phyloP scores from a whole-genome alignment of 345 rosid genomes.

The Hypericum perforatum region DNA sequence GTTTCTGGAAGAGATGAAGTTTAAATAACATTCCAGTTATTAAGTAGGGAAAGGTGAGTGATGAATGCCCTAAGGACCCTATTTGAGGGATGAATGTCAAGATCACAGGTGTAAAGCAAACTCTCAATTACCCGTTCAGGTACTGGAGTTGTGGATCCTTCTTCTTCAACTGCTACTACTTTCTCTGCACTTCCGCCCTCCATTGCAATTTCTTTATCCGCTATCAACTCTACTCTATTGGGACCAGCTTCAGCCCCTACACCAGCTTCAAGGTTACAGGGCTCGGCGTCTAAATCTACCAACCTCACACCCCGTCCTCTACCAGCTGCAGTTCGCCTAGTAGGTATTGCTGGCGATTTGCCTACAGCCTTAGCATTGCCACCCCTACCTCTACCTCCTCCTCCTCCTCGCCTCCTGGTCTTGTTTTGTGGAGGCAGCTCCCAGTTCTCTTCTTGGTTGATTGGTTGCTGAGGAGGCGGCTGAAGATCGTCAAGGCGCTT shows the following conservation, averaged over 20 bases:
- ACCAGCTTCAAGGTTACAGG: constrained; percentile 54
- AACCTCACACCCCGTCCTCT: constrained; percentile 84
- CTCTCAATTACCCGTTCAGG: constrained; percentile 64
- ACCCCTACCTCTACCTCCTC: constrained; percentile 92
- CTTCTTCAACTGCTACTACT: constrained; percentile 67
- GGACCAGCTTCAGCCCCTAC: constrained; percentile 58
- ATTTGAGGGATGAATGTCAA: neutral
- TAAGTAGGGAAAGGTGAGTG: too few species aligned
- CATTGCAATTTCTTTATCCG: constrained; percentile 68
- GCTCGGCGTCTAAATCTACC: constrained; percentile 80
- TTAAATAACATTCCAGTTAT: too few species aligned
- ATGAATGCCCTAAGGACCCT: too few species aligned
- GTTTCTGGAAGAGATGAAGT: too few species aligned
- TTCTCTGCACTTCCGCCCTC: constrained; percentile 80
- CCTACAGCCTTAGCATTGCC: constrained; percentile 70
- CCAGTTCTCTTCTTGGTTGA: constrained; percentile 60
- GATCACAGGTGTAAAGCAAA: constrained; percentile 6
- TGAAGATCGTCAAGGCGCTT: constrained; percentile 81
- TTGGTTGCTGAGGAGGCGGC: constrained; percentile 49
- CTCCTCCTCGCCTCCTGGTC: constrained; percentile 82
- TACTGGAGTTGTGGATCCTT: constrained; percentile 65
- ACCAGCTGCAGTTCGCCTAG: constrained; percentile 70
- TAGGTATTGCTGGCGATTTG: constrained; percentile 42
- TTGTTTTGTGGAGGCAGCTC: constrained; percentile 56
- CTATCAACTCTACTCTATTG: constrained; percentile 63